Evolutionary conservation across 1,139 yeast species (phyloP), one percentile per base, ranked within the genome.

Genomic region (Suhomyces wounanorum): DNA sequence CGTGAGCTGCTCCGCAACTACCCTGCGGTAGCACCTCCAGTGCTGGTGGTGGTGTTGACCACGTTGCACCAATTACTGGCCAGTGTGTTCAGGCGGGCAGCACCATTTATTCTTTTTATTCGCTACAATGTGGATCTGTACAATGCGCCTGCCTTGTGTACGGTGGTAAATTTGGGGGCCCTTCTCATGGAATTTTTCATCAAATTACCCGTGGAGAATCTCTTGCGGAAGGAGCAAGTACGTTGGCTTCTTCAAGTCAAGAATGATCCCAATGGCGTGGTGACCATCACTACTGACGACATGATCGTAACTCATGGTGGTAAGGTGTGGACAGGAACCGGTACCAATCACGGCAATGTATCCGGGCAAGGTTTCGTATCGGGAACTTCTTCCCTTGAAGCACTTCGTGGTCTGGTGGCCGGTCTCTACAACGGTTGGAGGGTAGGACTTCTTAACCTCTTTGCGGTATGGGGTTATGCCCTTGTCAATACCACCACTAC

Each of bases 361-460:
- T 13, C 36, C 33, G 13, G 3, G 2, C 14, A 13, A 4, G 37
- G 25, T 3, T 28, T 10, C 21, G 36, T 36, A 13, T 7, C 28
- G 18, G 44, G 30, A 11, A 21, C 14, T 17, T 33, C 33, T 18
- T 21, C 44, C 14, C 26, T 30, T 48, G 35, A 52, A 53, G 52
- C 55, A 54, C 43, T 57, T 58, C 40, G 73, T 55, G 37, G 59
- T 72, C 50, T 77, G 77, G 43, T 50, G 21, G 42, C 42, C 0
- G 40, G 43, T 1, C 73, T 91, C 49, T 91, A 89, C 76, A 82
- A 92, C 59, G 98, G 98, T 43, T 94, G 98, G 97, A 81, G 91
- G 66, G 85, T 90, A 38, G 95, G 96, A 16, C 77, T 88, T 13
- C 68, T 89, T 58, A 90, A 94, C 55, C 81, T 89, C 10, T 68